Conservation (phyloP, 305 asterid species). For the Fraxinus angustifolia region DNA sequence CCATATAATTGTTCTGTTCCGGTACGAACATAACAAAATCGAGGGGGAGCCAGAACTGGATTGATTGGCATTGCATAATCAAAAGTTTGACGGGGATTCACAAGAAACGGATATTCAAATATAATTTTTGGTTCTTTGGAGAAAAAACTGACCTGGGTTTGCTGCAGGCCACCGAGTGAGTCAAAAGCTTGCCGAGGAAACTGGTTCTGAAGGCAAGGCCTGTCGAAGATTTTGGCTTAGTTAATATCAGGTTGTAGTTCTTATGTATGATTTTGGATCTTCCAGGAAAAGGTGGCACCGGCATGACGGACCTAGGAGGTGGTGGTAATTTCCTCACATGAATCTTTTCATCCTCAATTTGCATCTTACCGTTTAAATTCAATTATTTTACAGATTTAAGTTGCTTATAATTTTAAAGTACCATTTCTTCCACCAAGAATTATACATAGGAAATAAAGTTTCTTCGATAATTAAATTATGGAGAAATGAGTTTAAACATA, state of each 20-base stretch:
- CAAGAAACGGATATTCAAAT: neutral
- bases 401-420: too few relatives aligned
- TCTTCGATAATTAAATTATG: neutral
- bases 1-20: constrained; percentile 60
- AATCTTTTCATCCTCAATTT: neutral
- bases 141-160: constrained; percentile 47
- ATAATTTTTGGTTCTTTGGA: constrained; percentile 22
- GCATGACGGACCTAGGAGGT: neutral
- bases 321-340: neutral
- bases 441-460: neutral
- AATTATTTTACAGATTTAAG: neutral
- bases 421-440: neutral
- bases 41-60: constrained; percentile 52
- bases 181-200: constrained; percentile 66
- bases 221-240: constrained; percentile 53
- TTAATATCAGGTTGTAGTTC: constrained; percentile 54
- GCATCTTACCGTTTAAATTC: neutral
- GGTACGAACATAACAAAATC: constrained; percentile 54
- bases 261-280: constrained; percentile 46
- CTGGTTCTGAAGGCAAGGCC: constrained; percentile 50
- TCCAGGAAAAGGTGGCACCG: constrained; percentile 34
- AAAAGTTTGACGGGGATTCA: constrained; percentile 9
- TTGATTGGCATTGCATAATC: constrained; percentile 42
- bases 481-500: neutral
- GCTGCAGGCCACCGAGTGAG: constrained; percentile 42